A percentile compares a stretch with the other conserved stretches of the same genome.
Evolutionary conservation across 2,329 filamentous ascomycete species (phyloP).

Genomic region (Magnaporthiopsis poae): DNA sequence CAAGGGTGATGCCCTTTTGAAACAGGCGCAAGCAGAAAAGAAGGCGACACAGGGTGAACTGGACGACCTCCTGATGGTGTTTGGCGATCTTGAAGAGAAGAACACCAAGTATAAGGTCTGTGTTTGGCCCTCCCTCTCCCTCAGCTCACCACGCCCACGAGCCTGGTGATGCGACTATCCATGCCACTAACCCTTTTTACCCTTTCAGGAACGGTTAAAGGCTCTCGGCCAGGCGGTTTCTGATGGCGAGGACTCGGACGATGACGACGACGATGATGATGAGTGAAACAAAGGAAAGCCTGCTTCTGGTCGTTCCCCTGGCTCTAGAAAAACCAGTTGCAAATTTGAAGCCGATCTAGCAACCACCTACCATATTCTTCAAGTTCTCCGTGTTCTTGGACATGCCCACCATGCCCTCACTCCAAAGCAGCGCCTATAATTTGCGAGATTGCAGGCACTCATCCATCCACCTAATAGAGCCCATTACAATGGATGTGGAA

Average conservation of each 20-base stretch:
- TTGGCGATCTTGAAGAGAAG: conserved; percentile 72
- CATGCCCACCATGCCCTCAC: background rate
- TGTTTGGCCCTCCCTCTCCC: conserved; percentile 7
- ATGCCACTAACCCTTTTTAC: conserved; percentile 11
- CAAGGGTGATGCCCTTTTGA: conserved; percentile 24
- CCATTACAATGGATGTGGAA: background rate
- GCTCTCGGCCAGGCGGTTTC: conserved; percentile 62
- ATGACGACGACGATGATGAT: conserved; percentile 34
- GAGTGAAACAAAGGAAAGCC: conserved; percentile 22
- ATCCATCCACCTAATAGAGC: background rate
- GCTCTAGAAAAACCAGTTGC: background rate
- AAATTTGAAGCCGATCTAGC: background rate
- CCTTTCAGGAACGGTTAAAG: conserved; percentile 45
- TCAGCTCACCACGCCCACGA: background rate
- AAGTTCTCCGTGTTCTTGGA: background rate
- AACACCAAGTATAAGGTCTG: conserved; percentile 62
- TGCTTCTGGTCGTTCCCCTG: background rate
- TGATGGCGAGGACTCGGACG: conserved; percentile 58
- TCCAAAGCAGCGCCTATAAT: background rate
- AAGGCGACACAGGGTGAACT: conserved; percentile 60
- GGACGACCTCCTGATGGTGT: conserved; percentile 72
- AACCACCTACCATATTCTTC: background rate
- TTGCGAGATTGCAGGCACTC: background rate
- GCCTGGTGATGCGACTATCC: background rate
- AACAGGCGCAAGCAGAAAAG: conserved; percentile 51